A percentile compares a stretch with the other conserved stretches of the same genome.
Evolutionary conservation across 2,329 filamentous ascomycete genomes (phyloP).

Genomic region (Sarocladium kiliense): DNA sequence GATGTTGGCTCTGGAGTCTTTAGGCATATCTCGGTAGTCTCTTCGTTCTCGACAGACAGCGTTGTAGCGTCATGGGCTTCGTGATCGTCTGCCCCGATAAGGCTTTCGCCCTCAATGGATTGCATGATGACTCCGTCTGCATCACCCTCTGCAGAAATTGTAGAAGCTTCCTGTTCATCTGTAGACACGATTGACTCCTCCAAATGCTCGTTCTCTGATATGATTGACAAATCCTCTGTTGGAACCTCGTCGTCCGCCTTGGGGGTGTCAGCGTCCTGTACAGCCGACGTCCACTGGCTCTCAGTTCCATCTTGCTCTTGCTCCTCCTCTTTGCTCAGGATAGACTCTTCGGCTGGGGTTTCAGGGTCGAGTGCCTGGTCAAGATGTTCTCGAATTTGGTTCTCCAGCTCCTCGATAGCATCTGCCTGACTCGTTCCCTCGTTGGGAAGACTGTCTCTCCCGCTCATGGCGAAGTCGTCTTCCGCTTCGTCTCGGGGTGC

Average conservation of each 20-base stretch:
- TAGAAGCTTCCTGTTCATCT: not conserved
- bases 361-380: slow-evolving; percentile 9
- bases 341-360: not conserved
- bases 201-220: not conserved
- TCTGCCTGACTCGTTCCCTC: not conserved
- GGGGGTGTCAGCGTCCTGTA: slow-evolving; percentile 4
- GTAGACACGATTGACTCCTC: not conserved
- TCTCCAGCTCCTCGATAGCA: not conserved
- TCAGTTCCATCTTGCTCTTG: not conserved
- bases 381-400: slow-evolving; percentile 14
- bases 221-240: not conserved
- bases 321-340: not conserved
- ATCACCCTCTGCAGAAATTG: not conserved
- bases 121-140: not conserved
- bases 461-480: slow-evolving; percentile 10
- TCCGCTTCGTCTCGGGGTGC: slow-evolving; percentile 34
- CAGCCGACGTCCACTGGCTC: not conserved
- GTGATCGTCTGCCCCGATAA: not conserved
- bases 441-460: not conserved
- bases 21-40: not conserved
- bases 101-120: not conserved
- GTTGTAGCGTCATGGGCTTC: not conserved
- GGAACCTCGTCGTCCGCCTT: not conserved
- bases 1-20: slow-evolving; percentile 9
- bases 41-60: not conserved